Percentiles rank a stretch among this genome's conserved stretches.
phyloP scores from a whole-genome alignment of 1,284 basidiomycete species.

The Moesziomyces globuligerus region DNA sequence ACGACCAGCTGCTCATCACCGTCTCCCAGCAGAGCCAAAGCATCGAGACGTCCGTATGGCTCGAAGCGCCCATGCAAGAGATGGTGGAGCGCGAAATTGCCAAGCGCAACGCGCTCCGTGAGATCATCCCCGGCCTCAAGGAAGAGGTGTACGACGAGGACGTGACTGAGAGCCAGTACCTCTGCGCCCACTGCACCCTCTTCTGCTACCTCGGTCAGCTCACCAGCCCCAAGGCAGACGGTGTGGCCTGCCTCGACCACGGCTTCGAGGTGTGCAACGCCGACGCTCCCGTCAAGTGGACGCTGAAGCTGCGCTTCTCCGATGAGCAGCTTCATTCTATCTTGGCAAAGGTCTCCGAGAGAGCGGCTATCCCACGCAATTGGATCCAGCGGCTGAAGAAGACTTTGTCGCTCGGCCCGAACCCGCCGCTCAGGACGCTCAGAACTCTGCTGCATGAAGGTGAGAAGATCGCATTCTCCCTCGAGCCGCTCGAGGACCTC shows the following conservation, averaged over 20 bases:
- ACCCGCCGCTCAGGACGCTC: conserved; percentile 79
- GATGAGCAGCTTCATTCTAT: conserved; percentile 76
- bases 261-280: conserved; percentile 80
- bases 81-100: conserved; percentile 87
- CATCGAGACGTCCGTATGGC: conserved; percentile 92
- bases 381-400: conserved; percentile 81
- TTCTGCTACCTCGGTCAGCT: conserved; percentile 97
- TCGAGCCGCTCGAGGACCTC: conserved; percentile 79
- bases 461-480: conserved; percentile 80
- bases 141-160: conserved; percentile 83
- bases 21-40: conserved; percentile 91
- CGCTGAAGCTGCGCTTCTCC: conserved; percentile 81
- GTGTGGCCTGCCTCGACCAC: conserved; percentile 88
- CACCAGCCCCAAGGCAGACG: conserved; percentile 71
- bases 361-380: conserved; percentile 77
- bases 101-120: conserved; percentile 73
- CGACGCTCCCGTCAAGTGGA: conserved; percentile 72
- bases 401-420: conserved; percentile 72
- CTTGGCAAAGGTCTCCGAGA: conserved; percentile 69
- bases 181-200: conserved; percentile 90
- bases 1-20: conserved; percentile 94
- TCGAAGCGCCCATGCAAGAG: conserved; percentile 77
- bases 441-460: conserved; percentile 84
- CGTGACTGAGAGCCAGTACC: conserved; percentile 89
- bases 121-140: conserved; percentile 71